These are phyloP conservation scores for Raddia guianensis DNA, from an alignment of 176 grass and related monocot genomes.

Conservation along the genomic window DNA sequence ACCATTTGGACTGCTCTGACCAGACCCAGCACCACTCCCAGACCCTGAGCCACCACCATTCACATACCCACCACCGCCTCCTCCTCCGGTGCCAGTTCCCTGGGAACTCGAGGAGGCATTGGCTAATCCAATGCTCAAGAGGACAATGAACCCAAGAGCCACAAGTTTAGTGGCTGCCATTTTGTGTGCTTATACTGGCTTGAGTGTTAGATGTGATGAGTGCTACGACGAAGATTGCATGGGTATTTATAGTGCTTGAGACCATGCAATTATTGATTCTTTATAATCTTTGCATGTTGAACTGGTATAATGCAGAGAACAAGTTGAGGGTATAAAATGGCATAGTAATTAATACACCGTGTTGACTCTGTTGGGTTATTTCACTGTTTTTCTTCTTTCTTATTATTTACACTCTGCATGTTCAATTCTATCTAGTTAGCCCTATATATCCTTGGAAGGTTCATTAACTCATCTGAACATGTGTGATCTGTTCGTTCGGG, in stretches of 20 bases:
- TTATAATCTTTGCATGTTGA: background rate
- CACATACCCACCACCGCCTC: constrained; percentile 12
- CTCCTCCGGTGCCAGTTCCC: constrained; percentile 8
- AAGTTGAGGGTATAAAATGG: too few relatives aligned
- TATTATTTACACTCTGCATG: too few relatives aligned
- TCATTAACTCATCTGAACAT: too few relatives aligned
- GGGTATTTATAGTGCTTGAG: constrained; percentile 31
- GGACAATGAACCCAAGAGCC: constrained; percentile 39
- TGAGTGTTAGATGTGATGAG: background rate
- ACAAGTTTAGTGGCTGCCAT: constrained; percentile 44
- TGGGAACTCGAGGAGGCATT: constrained; percentile 28
- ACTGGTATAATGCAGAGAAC: too few relatives aligned
- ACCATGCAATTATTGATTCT: background rate
- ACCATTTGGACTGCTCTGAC: background rate
- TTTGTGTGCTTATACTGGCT: background rate
- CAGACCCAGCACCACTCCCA: background rate
- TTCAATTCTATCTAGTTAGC: too few relatives aligned
- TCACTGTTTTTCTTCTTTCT: too few relatives aligned
- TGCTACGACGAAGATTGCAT: background rate
- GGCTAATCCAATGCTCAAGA: constrained; percentile 40
- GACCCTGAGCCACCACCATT: background rate
- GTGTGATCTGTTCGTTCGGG: too few relatives aligned
- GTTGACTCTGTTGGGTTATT: too few relatives aligned
- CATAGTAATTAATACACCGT: too few relatives aligned
- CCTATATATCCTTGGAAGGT: too few relatives aligned